Evolutionary conservation across 2,329 filamentous ascomycete species (phyloP).

Genomic region (Alternaria brassicicola): DNA sequence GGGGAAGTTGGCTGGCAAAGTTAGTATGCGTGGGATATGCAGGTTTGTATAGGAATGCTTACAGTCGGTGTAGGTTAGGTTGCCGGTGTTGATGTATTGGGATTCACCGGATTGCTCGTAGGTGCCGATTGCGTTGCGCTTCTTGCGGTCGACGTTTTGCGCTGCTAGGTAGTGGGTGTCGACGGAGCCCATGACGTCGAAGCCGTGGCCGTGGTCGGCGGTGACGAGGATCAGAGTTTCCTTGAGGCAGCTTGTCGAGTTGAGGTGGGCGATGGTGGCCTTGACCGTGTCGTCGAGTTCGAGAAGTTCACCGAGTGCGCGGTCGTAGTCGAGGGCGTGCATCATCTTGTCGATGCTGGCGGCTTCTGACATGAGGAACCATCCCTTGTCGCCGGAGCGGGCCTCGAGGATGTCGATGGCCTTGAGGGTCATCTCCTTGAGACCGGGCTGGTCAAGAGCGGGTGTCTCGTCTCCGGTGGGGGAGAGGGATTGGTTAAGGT

Average conservation of each 20-base stretch:
- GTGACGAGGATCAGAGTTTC: slow-evolving; percentile 81
- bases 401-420: slow-evolving; percentile 78
- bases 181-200: slow-evolving; percentile 82
- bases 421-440: slow-evolving; percentile 90
- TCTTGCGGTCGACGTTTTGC: slow-evolving; percentile 69
- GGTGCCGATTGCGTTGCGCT: slow-evolving; percentile 75
- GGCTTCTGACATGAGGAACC: slow-evolving; percentile 87
- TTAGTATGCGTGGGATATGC: background rate
- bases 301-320: slow-evolving; percentile 80
- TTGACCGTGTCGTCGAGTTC: slow-evolving; percentile 85
- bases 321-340: slow-evolving; percentile 83
- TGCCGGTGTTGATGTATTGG: slow-evolving; percentile 71
- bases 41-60: background rate
- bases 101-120: slow-evolving; percentile 77
- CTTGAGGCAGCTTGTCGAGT: slow-evolving; percentile 68
- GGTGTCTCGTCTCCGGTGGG: slow-evolving; percentile 68
- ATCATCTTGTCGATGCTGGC: slow-evolving; percentile 90
- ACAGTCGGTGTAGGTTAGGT: slow-evolving; percentile 62
- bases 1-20: slow-evolving; percentile 67
- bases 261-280: slow-evolving; percentile 74
- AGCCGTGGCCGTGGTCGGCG: slow-evolving; percentile 88
- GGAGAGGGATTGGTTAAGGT: slow-evolving; percentile 71
- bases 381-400: slow-evolving; percentile 70
- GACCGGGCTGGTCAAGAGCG: slow-evolving; percentile 77
- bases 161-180: slow-evolving; percentile 78